Conservation (phyloP, 164 flowering plant species). For the Santalum album region DNA sequence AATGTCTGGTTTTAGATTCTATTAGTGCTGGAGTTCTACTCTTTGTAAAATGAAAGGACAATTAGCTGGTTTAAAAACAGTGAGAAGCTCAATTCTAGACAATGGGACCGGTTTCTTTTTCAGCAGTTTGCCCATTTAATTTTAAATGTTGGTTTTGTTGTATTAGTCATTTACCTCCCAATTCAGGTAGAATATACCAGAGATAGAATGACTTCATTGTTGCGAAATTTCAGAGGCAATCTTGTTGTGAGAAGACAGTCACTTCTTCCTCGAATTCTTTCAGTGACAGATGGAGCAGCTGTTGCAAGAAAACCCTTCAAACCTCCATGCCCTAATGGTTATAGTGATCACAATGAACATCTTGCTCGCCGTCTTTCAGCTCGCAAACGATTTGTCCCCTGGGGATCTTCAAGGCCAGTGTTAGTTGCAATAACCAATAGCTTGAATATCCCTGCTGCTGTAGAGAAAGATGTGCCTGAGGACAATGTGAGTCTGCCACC, state of each 20-base stretch:
- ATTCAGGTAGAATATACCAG: too few relatives aligned
- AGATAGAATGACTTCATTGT: background rate
- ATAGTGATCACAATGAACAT: constrained; percentile 39
- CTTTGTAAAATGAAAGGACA: too few relatives aligned
- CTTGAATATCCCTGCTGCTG: constrained; percentile 17
- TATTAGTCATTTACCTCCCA: too few relatives aligned
- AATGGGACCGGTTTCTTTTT: too few relatives aligned
- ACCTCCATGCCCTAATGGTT: constrained; percentile 65
- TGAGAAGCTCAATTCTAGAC: too few relatives aligned
- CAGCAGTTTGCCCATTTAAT: too few relatives aligned
- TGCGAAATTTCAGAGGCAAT: constrained; percentile 58
- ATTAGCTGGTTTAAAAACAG: too few relatives aligned
- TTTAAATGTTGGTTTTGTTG: too few relatives aligned
- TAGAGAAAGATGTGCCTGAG: constrained; percentile 35
- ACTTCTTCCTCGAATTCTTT: constrained; percentile 74
- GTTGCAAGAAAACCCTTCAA: constrained; percentile 88
- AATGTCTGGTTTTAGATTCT: too few relatives aligned
- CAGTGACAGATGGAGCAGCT: constrained; percentile 74
- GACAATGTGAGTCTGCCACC: constrained; percentile 58
- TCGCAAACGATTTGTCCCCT: constrained; percentile 86
- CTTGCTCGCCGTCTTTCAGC: constrained; percentile 73
- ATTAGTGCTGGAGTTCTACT: too few relatives aligned
- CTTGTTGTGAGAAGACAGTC: constrained; percentile 80
- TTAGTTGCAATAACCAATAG: constrained; percentile 36
- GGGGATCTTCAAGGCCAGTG: constrained; percentile 77